Percentiles rank a stretch among this genome's conserved stretches.
phyloP scores from a whole-genome alignment of 208 protist species.

The Eutreptiella sp. region DNA sequence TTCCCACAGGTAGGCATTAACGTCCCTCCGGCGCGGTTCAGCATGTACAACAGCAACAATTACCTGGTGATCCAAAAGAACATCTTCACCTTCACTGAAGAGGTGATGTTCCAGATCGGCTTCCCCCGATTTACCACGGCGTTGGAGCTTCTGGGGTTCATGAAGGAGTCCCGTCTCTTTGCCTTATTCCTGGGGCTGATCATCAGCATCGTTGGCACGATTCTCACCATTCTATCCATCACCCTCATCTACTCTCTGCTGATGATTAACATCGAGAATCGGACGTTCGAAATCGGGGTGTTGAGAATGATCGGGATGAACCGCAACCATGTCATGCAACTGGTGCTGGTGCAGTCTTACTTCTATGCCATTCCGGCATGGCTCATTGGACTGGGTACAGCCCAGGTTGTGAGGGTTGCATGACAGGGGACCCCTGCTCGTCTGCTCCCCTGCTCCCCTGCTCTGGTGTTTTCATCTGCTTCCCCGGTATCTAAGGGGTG shows the following conservation, averaged over 20 bases:
- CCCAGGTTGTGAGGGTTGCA: constrained; percentile 51
- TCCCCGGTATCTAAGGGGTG: too few species aligned
- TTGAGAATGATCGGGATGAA: constrained; percentile 80
- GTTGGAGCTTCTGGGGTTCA: constrained; percentile 52
- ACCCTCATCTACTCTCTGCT: constrained; percentile 89
- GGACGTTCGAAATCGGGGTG: constrained; percentile 86
- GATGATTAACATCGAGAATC: constrained; percentile 75
- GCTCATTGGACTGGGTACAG: constrained; percentile 58
- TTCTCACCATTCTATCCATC: constrained; percentile 65
- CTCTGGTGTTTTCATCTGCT: too few species aligned
- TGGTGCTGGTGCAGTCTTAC: constrained; percentile 56
- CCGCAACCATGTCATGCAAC: constrained; percentile 37
- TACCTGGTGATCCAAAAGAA: too few species aligned
- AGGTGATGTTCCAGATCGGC: too few species aligned
- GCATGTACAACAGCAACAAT: too few species aligned
- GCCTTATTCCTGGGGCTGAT: constrained; percentile 77
- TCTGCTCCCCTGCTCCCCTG: too few species aligned
- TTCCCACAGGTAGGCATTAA: too few species aligned
- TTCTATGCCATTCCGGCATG: constrained; percentile 68
- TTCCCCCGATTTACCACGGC: too few species aligned
- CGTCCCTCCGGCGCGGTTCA: too few species aligned
- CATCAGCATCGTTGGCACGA: constrained; percentile 68
- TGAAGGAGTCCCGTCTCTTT: constrained; percentile 61
- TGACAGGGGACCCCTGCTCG: too few species aligned
- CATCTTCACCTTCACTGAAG: too few species aligned